A percentile compares a stretch with the other conserved stretches of the same genome.
Evolutionary conservation across 257 asterid genomes (phyloP).

Genomic region (Gentiana straminea): DNA sequence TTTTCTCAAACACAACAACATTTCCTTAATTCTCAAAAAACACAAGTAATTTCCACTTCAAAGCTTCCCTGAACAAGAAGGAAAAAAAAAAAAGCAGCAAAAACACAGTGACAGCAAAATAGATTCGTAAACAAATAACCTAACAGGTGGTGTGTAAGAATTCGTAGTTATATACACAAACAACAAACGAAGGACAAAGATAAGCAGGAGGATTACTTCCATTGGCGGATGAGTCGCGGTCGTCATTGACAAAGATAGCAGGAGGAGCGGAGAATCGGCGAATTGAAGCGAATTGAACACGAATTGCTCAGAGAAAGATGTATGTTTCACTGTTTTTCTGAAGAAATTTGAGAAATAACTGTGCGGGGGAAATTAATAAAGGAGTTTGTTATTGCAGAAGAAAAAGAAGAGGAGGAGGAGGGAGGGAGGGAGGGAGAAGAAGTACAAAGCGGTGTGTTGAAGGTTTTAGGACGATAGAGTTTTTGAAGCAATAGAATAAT

Average conservation of each 20-base stretch:
- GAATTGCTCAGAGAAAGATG: no score
- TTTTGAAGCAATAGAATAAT: no score
- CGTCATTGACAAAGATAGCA: slow-evolving; percentile 32
- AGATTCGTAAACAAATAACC: not conserved
- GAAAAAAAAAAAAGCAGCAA: slow-evolving; percentile 10
- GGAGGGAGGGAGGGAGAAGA: not conserved
- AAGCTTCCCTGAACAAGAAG: slow-evolving; percentile 5
- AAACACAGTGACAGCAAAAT: slow-evolving; percentile 9
- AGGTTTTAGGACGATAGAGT: no score
- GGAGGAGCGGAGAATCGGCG: slow-evolving; percentile 28
- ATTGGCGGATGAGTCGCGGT: slow-evolving; percentile 47
- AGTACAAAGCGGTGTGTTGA: not conserved
- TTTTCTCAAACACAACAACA: not conserved
- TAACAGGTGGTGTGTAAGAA: not conserved
- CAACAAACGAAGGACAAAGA: not conserved
- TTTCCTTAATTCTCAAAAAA: not conserved
- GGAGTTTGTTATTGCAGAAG: not conserved
- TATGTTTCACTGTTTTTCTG: no score
- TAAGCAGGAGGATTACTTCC: slow-evolving; percentile 26
- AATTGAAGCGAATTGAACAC: slow-evolving; percentile 7
- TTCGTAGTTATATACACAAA: not conserved
- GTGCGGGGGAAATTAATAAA: not conserved
- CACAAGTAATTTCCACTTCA: slow-evolving; percentile 1
- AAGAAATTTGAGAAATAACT: not conserved
- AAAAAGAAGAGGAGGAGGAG: no score